A percentile compares a stretch with the other conserved stretches of the same genome.
These are phyloP conservation scores for Morella rubra DNA, from an alignment of 306 rosid genomes.

Conservation along the genomic window DNA sequence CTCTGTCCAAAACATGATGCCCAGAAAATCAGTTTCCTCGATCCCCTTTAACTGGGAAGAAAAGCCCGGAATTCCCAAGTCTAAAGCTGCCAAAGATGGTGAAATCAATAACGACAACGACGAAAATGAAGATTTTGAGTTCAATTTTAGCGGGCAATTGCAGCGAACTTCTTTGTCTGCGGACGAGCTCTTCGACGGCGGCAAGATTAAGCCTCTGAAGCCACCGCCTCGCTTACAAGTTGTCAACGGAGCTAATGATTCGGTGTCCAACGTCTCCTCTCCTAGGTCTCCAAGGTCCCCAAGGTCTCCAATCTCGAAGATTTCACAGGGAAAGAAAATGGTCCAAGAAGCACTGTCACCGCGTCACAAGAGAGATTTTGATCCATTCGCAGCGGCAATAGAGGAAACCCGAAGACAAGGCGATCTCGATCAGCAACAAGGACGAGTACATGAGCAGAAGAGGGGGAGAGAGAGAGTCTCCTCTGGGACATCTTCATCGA, in stretches of 20 bases:
- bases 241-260: constrained; percentile 11
- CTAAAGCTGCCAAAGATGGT: constrained; percentile 2
- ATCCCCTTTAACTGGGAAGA: constrained; percentile 66
- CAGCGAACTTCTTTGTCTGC: constrained; percentile 52
- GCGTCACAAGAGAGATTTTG: constrained; percentile 36
- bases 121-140: constrained; percentile 45
- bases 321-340: constrained; percentile 39
- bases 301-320: constrained; percentile 23
- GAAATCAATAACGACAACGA: background rate
- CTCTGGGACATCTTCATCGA: background rate
- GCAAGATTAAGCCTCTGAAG: constrained; percentile 72
- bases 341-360: constrained; percentile 47
- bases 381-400: constrained; percentile 50
- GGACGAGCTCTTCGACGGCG: constrained; percentile 79
- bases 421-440: background rate
- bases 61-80: constrained; percentile 53
- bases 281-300: constrained; percentile 39
- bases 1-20: background rate
- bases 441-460: constrained; percentile 1
- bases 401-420: constrained; percentile 34
- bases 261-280: constrained; percentile 28
- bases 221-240: constrained; percentile 49
- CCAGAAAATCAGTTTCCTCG: constrained; percentile 32
- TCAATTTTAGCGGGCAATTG: constrained; percentile 54
- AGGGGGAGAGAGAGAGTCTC: constrained; percentile 52